These are phyloP conservation scores for Cutaneotrichosporon spelunceum DNA, from an alignment of 1,284 basidiomycete species.

Conservation along the genomic window DNA sequence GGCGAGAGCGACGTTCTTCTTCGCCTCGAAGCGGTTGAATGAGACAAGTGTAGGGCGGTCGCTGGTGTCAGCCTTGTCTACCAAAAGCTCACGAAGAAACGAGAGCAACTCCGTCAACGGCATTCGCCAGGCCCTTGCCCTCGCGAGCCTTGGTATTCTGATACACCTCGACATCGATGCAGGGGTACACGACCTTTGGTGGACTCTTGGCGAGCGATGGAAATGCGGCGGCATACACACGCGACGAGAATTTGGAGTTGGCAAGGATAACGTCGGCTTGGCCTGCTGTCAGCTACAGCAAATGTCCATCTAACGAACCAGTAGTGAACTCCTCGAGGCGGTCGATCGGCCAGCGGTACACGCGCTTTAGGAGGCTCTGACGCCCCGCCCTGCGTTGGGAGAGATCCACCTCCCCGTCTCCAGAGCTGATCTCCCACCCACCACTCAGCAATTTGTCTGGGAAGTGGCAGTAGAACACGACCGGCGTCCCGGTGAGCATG, in stretches of 20 bases:
- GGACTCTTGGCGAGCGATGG: slow-evolving; percentile 59
- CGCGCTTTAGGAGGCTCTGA: slow-evolving; percentile 59
- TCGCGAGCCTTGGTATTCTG: slow-evolving; percentile 41
- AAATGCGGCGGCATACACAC: slow-evolving; percentile 75
- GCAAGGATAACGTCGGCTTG: slow-evolving; percentile 86
- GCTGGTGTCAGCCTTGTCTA: slow-evolving; percentile 52
- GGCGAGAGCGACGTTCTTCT: slow-evolving; percentile 85
- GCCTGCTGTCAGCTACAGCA: slow-evolving; percentile 51
- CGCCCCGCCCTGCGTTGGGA: slow-evolving; percentile 54
- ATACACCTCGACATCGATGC: slow-evolving; percentile 77
- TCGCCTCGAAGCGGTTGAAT: slow-evolving; percentile 91
- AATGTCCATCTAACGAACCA: slow-evolving; percentile 56
- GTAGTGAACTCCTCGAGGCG: slow-evolving; percentile 86
- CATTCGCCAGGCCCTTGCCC: slow-evolving; percentile 41
- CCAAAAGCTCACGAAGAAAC: slow-evolving; percentile 63
- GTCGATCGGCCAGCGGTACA: slow-evolving; percentile 88
- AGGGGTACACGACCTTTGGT: slow-evolving; percentile 83
- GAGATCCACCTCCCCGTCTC: slow-evolving; percentile 58
- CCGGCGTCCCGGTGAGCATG: slow-evolving; percentile 63
- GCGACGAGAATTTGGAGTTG: slow-evolving; percentile 85
- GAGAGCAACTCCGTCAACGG: slow-evolving; percentile 58
- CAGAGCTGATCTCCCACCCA: slow-evolving; percentile 45
- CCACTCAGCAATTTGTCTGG: slow-evolving; percentile 80
- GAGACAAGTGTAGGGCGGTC: slow-evolving; percentile 75
- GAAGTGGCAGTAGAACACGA: slow-evolving; percentile 98